These are phyloP conservation scores for Xanthoceras sorbifolium DNA, from an alignment of 345 rosid genomes.

Conservation along the genomic window DNA sequence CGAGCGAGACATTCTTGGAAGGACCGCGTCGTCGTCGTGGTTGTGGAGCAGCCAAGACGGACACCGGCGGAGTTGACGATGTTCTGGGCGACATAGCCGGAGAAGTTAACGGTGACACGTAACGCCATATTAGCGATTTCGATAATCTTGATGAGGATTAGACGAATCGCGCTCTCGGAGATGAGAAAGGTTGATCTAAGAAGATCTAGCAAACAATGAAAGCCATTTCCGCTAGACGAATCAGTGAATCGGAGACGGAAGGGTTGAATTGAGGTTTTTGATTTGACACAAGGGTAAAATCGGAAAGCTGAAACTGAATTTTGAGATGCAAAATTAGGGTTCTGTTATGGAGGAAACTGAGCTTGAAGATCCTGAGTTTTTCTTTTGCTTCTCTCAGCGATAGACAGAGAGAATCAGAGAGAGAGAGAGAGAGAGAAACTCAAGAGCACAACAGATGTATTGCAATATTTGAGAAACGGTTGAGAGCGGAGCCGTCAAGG, in stretches of 20 bases:
- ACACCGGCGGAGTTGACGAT: slow-evolving; percentile 52
- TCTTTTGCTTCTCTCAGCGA: neutral
- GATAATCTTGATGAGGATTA: slow-evolving; percentile 44
- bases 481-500: neutral
- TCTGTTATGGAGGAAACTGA: neutral
- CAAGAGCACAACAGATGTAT: neutral
- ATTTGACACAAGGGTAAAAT: slow-evolving; percentile 18
- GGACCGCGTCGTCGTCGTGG: slow-evolving; percentile 35
- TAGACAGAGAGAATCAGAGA: neutral
- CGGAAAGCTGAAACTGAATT: slow-evolving; percentile 5
- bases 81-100: slow-evolving; percentile 65
- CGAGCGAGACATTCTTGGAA: slow-evolving; percentile 56
- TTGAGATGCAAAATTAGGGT: neutral
- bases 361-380: neutral
- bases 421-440: neutral
- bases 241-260: slow-evolving; percentile 26
- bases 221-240: slow-evolving; percentile 23
- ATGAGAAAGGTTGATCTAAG: slow-evolving; percentile 26
- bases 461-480: neutral
- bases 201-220: slow-evolving; percentile 33
- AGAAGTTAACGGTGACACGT: slow-evolving; percentile 63
- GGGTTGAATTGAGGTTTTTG: slow-evolving; percentile 30
- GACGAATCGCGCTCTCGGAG: slow-evolving; percentile 48
- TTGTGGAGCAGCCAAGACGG: slow-evolving; percentile 45
- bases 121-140: slow-evolving; percentile 60